Percentiles rank a stretch among this genome's conserved stretches.
These are phyloP conservation scores for Aspergillus costaricaensis DNA, from an alignment of 2,329 filamentous ascomycete genomes.

Conservation along the genomic window DNA sequence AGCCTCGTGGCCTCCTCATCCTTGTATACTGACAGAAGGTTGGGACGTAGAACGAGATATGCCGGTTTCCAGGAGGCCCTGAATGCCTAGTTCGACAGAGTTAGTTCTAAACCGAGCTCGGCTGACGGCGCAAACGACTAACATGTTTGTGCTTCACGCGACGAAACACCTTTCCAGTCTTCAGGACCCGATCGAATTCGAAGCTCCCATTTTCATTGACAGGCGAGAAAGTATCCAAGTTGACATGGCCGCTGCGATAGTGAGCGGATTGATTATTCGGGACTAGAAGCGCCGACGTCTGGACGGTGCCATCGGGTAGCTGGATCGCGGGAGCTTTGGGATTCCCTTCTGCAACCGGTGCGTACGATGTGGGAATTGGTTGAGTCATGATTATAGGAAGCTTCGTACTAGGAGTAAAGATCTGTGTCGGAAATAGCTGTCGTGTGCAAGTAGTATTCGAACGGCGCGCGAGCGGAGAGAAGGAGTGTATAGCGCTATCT, in stretches of 20 bases:
- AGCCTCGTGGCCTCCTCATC: slow-evolving; percentile 87
- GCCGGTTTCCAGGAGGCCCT: slow-evolving; percentile 83
- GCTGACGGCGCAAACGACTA: slow-evolving; percentile 21
- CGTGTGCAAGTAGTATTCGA: not conserved
- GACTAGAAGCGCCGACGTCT: slow-evolving; percentile 24
- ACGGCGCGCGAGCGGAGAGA: not conserved
- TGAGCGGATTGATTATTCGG: slow-evolving; percentile 21
- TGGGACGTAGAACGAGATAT: slow-evolving; percentile 86
- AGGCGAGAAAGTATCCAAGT: slow-evolving; percentile 71
- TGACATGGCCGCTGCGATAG: slow-evolving; percentile 51
- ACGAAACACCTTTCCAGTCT: slow-evolving; percentile 82
- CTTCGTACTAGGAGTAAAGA: not conserved
- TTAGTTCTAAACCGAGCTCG: slow-evolving; percentile 13
- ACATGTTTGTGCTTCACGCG: slow-evolving; percentile 94
- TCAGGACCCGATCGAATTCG: slow-evolving; percentile 91
- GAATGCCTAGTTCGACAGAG: slow-evolving; percentile 36
- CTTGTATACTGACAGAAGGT: slow-evolving; percentile 89
- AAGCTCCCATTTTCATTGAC: slow-evolving; percentile 96
- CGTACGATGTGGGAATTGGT: slow-evolving; percentile 21
- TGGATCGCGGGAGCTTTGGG: slow-evolving; percentile 30
- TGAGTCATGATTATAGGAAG: slow-evolving; percentile 26
- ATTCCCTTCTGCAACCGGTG: slow-evolving; percentile 27
- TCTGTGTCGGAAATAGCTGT: not conserved
- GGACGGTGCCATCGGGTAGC: slow-evolving; percentile 28
- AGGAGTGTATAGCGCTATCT: slow-evolving; percentile 4